These are phyloP conservation scores for Barnettozyma siamensis DNA, from an alignment of 805 yeast genomes.

Conservation along the genomic window DNA sequence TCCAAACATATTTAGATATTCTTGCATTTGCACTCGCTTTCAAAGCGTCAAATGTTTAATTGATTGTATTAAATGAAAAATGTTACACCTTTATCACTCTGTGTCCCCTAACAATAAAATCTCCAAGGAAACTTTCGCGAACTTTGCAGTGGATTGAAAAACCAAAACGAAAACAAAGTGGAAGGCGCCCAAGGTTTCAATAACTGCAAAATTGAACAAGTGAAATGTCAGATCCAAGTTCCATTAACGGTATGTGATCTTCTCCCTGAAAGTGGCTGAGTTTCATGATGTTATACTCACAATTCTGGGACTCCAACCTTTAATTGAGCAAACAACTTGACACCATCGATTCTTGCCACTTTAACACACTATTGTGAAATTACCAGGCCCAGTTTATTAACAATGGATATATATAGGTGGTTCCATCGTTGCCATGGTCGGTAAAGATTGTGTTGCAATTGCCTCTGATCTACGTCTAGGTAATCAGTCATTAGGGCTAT, in stretches of 20 bases:
- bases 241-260: slow-evolving; percentile 55
- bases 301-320: no score
- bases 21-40: slow-evolving; percentile 27
- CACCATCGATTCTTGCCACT: background rate
- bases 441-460: slow-evolving; percentile 96
- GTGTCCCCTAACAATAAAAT: slow-evolving; percentile 1
- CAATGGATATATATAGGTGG: slow-evolving; percentile 50
- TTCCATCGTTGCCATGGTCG: slow-evolving; percentile 96
- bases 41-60: slow-evolving; percentile 19
- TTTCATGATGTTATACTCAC: no score
- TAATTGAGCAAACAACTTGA: background rate
- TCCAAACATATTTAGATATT: slow-evolving; percentile 28
- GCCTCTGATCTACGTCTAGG: slow-evolving; percentile 95
- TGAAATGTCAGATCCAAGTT: slow-evolving; percentile 70
- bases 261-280: background rate
- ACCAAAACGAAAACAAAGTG: background rate
- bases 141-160: background rate
- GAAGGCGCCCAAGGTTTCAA: no score
- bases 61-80: background rate
- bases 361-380: background rate
- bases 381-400: slow-evolving; percentile 11
- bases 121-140: background rate
- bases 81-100: background rate
- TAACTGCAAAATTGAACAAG: no score
- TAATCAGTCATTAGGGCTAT: slow-evolving; percentile 83